Evolutionary conservation across 2,329 filamentous ascomycete species (phyloP), one percentile per base, ranked within the genome.

Genomic region (Sarocladium brachiariae): DNA sequence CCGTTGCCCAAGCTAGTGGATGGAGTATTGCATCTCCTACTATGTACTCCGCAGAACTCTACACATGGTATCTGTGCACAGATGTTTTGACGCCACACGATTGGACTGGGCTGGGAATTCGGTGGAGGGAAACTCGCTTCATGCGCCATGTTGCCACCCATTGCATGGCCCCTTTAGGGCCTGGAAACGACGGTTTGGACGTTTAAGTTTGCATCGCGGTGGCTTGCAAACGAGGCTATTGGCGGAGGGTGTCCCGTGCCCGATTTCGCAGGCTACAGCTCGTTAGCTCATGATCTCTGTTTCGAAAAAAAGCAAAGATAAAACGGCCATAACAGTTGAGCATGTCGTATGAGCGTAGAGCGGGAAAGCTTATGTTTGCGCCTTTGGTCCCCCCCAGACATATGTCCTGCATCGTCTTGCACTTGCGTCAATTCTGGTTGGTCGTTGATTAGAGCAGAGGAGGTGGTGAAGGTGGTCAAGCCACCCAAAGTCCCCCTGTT

Each of bases 201-300:
- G 3, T 21, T 47, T 18, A 47, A 25, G 25, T 47, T 47, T 14
- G 9, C 25, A 47, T 19, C 43, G 27, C 16, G 25, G 43, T 33
- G 27, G 24, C 43, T 31, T 47, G 43, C 43, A 9, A 31, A 9
- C 19, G 18, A n/a, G 21, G 11, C 21, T 8, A n/a, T n/a, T n/a
- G n/a, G n/a, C n/a, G n/a, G 37, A 39, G 6, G 19, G 43, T 24
- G 43, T 33, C 43, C 21, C n/a, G 43, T 47, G 43, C 16, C 43
- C 43, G 43, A 31, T 47, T 9, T 8, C 9, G 10, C 18, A 21
- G 27, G 3, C 43, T 43, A 25, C 39, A 25, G 27, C n/a, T 9
- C 25, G 39, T 25, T 43, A 43, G 39, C 39, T 43, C 37, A 21
- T 4, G 19, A 21, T 25, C 21, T 25, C 39, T 19, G n/a, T 30